phyloP scores from a whole-genome alignment of 78 protist genomes.

The Isochrysis galbana region DNA sequence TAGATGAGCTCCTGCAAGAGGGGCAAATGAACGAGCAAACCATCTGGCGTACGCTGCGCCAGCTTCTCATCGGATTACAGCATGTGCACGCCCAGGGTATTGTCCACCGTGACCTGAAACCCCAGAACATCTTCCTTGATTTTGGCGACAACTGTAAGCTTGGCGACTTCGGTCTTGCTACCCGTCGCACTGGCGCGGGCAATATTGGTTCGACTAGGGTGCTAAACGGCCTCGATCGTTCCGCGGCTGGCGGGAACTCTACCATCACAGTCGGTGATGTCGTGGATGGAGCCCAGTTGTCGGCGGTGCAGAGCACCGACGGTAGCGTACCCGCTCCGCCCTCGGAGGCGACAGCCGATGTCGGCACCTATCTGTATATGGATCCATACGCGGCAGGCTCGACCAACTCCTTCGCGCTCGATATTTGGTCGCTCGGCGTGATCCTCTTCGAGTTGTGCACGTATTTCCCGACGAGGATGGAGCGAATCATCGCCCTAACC shows the following conservation, averaged over 20 bases:
- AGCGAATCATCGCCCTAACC: not conserved
- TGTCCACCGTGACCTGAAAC: constrained; percentile 51
- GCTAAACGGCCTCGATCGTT: too few species aligned
- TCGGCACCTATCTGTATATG: not conserved
- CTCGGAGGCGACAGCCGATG: not conserved
- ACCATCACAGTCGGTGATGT: too few species aligned
- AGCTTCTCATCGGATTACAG: constrained; percentile 12
- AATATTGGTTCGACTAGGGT: too few species aligned
- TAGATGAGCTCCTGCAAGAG: constrained; percentile 14
- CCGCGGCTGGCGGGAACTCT: too few species aligned
- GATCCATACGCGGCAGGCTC: not conserved
- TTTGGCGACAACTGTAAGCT: constrained; percentile 11
- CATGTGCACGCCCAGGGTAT: constrained; percentile 34
- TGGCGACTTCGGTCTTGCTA: constrained; percentile 20
- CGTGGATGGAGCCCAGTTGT: too few species aligned
- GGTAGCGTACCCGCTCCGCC: too few species aligned
- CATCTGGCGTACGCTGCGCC: not conserved
- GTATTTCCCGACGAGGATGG: not conserved
- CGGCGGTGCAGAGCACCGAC: too few species aligned
- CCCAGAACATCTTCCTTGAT: constrained; percentile 47
- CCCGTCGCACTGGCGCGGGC: not conserved
- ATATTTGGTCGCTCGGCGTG: not conserved
- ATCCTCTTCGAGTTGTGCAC: not conserved
- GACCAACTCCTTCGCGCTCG: not conserved
- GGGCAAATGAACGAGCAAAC: not conserved